Base-by-base conservation (phyloP, 129 eudicot species). In the Mikania micrantha region DNA sequence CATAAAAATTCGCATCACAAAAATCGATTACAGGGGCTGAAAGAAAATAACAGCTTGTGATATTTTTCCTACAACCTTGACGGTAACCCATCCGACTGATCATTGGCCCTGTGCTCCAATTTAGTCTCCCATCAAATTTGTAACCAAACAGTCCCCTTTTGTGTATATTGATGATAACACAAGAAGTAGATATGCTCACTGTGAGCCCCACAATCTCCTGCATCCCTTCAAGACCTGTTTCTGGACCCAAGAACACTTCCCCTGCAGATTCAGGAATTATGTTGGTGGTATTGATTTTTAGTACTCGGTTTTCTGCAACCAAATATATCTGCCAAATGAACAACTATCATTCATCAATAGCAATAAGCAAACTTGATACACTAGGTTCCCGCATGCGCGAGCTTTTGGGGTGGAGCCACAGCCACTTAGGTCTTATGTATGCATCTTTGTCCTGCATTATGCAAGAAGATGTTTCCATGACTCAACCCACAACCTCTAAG, bases 1-100 rank as follows among this genome's bases (percentile, higher is more conserved):
- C 99, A 71, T 90, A 94, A 13, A 94, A 41, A 77, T 88, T 90
- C 54, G 95, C 84, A 78, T 94, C 99, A 54, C 99, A 94, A 28
- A 81, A 78, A 81, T 94, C 99, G 60, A 85, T 81, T 74, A 90
- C 80, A 13, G 96, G 95, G 15, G 15, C 66, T 24, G 97, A 83
- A 64, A 79, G 53, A 64, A 94, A 94, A 79, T 81, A 90, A 78
- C 99, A 94, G 36, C 57, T 84, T 1, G 84, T 77, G 56, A 77
- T 42, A 59, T 87, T 87, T 72, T 62, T 79, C 80, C 82, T 73
- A 70, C 99, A 94, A 53, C 99, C 97, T 85, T 94, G 97, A 70
- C 74, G 83, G 66, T 87, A 85, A 24, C 84, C 90, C 66, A 41
- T 77, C 64, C 60, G 93, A 78, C 66, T 71, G 67, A 87, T 75